Evolutionary conservation across 345 rosid species (phyloP).

Genomic region (Salix brachista): DNA sequence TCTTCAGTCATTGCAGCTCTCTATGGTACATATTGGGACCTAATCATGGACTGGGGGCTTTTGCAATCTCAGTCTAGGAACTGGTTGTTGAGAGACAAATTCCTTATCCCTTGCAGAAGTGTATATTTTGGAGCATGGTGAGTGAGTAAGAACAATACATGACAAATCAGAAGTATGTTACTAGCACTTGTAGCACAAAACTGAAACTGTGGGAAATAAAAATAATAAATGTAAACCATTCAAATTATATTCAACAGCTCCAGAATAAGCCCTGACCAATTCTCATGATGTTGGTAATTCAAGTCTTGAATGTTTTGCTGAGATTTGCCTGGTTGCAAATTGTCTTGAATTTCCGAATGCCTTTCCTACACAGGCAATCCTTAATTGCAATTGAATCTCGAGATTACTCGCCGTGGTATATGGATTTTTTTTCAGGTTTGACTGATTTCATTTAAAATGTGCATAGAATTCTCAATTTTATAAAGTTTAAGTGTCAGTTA

Average conservation of each 20-base stretch:
- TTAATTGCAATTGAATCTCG: not conserved
- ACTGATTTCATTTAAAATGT: not conserved
- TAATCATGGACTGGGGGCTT: conserved; percentile 11
- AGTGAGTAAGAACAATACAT: not conserved
- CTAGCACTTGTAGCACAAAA: no score
- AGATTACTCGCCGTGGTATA: conserved; percentile 15
- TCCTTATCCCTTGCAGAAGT: conserved; percentile 9
- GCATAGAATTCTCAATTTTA: not conserved
- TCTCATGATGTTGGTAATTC: not conserved
- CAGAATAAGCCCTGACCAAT: not conserved
- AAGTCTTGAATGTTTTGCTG: conserved; percentile 11
- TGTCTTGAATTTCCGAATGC: not conserved
- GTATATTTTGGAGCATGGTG: conserved; percentile 6
- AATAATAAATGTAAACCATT: not conserved
- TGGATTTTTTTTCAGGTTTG: conserved; percentile 15
- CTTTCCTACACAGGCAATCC: not conserved
- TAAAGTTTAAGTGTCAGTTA: not conserved
- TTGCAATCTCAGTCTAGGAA: conserved; percentile 11
- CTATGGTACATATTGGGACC: conserved; percentile 3
- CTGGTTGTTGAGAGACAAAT: conserved; percentile 9
- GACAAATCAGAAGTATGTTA: not conserved
- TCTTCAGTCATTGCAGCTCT: conserved; percentile 4
- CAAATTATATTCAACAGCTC: not conserved
- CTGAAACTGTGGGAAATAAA: not conserved
- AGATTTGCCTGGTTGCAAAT: conserved; percentile 14